These are phyloP conservation scores for Blastocystis sp. DNA, from an alignment of 352 stramenopile species.

Conservation along the genomic window DNA sequence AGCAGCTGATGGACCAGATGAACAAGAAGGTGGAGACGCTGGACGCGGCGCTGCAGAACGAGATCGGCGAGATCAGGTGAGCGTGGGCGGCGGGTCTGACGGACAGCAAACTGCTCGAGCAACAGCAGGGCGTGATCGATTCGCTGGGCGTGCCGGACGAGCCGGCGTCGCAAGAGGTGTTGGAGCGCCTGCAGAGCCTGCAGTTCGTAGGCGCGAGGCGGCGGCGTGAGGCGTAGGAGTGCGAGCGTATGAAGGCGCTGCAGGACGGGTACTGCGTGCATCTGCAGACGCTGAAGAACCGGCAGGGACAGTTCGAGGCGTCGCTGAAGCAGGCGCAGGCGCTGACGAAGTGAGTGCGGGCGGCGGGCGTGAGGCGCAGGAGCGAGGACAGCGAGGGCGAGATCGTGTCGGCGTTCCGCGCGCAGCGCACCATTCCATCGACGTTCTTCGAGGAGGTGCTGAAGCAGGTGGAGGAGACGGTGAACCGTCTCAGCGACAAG, in stretches of 20 bases:
- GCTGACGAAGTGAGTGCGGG: neutral
- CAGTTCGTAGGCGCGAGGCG: neutral
- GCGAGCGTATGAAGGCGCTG: constrained; percentile 18
- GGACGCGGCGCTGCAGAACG: neutral
- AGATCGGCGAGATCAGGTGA: constrained; percentile 20
- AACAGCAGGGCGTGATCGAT: constrained; percentile 28
- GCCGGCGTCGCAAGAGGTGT: neutral
- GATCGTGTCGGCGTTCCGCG: neutral
- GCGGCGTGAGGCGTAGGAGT: constrained; percentile 5
- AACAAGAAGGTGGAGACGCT: neutral
- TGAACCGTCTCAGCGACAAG: neutral
- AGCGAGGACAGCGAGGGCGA: neutral
- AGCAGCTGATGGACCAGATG: constrained; percentile 40
- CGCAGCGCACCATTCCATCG: neutral
- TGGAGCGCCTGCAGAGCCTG: neutral
- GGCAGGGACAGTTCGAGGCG: neutral
- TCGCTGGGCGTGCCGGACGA: neutral
- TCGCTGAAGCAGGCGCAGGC: constrained; percentile 18
- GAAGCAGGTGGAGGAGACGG: constrained; percentile 5
- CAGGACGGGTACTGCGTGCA: constrained; percentile 18
- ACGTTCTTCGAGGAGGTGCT: constrained; percentile 59
- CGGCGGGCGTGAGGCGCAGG: neutral
- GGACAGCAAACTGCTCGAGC: constrained; percentile 17
- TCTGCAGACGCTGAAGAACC: neutral
- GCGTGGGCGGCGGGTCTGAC: neutral